These are phyloP conservation scores for Gaertneriomyces semiglobifer DNA, from an alignment of 192 early-diverging fungal genomes.

Conservation along the genomic window DNA sequence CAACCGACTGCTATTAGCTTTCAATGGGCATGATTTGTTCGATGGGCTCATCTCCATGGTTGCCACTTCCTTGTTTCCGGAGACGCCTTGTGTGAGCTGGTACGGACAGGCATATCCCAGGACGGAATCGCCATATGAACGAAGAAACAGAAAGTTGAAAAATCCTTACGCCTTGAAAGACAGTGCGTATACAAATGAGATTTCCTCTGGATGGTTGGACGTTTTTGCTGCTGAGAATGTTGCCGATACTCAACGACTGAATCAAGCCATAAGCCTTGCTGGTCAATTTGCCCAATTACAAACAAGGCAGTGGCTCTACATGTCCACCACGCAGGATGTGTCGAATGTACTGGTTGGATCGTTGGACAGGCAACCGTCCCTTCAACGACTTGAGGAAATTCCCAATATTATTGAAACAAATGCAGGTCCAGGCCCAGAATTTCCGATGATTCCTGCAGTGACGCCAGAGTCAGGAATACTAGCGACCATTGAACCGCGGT, in stretches of 20 bases:
- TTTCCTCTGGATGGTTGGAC: conserved; percentile 32
- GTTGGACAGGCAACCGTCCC: not conserved
- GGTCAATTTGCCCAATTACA: conserved; percentile 11
- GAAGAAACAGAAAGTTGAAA: not conserved
- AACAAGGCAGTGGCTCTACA: not conserved
- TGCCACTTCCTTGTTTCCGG: conserved; percentile 2
- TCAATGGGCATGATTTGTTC: conserved; percentile 3
- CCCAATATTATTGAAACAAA: conserved; percentile 12
- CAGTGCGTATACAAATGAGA: conserved; percentile 27
- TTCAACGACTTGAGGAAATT: not conserved
- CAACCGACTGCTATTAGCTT: conserved; percentile 13
- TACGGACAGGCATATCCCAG: conserved; percentile 40
- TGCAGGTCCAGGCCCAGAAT: conserved; percentile 2
- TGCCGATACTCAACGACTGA: not conserved
- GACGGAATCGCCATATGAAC: conserved; percentile 19
- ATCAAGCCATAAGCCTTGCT: conserved; percentile 13
- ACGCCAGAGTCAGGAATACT: too few relatives aligned
- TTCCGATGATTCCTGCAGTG: conserved; percentile 12
- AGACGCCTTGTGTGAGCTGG: conserved; percentile 40
- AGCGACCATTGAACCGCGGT: too few relatives aligned
- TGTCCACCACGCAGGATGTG: too few relatives aligned
- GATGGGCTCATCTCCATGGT: not conserved
- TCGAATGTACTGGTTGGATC: too few relatives aligned
- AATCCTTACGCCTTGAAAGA: conserved; percentile 33
- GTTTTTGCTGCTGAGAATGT: conserved; percentile 19